Conservation (phyloP, 352 stramenopile species). For the Globisporangium solare region DNA sequence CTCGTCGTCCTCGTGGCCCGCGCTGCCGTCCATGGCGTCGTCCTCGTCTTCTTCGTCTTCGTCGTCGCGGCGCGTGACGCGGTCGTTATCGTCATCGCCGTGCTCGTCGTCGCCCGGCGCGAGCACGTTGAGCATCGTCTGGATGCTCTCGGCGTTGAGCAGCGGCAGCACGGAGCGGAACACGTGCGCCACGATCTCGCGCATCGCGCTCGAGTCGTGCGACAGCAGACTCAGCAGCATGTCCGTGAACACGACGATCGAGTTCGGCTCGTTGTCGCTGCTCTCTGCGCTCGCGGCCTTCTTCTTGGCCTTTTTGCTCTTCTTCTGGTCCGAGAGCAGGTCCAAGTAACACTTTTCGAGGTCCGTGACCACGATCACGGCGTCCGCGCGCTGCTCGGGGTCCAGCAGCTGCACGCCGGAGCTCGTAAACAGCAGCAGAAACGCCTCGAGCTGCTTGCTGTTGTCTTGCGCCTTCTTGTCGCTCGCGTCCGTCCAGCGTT, state of each 20-base stretch:
- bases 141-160: constrained; percentile 50
- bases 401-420: constrained; percentile 71
- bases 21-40: constrained; percentile 30
- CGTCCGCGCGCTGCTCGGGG: constrained; percentile 54
- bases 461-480: constrained; percentile 8
- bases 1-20: constrained; percentile 49
- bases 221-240: constrained; percentile 78
- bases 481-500: constrained; percentile 15
- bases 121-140: constrained; percentile 72
- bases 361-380: constrained; percentile 47
- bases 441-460: constrained; percentile 52
- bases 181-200: constrained; percentile 77
- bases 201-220: constrained; percentile 79
- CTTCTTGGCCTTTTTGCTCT: constrained; percentile 30
- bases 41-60: constrained; percentile 27
- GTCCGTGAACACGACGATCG: constrained; percentile 77
- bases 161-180: constrained; percentile 74
- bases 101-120: constrained; percentile 29
- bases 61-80: constrained; percentile 19
- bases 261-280: constrained; percentile 26
- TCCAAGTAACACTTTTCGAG: constrained; percentile 66
- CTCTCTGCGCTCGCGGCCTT: constrained; percentile 7
- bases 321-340: constrained; percentile 36
- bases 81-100: constrained; percentile 24
- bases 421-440: constrained; percentile 74